These are phyloP conservation scores for Isochrysis galbana DNA, from an alignment of 78 protist species.

Conservation along the genomic window DNA sequence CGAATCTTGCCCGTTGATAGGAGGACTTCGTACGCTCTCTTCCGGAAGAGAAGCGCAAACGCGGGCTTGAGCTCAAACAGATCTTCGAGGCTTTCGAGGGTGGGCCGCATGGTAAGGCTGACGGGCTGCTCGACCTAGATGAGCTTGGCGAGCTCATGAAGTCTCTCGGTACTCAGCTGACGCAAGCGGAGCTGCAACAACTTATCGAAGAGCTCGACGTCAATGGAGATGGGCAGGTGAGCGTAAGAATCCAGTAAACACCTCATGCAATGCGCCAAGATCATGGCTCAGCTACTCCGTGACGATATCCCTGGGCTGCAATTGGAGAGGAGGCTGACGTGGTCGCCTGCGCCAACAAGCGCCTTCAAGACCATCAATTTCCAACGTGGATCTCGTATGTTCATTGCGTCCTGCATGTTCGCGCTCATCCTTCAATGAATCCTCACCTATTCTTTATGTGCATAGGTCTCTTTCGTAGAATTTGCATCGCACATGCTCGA, in stretches of 20 bases:
- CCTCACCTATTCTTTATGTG: too few relatives aligned
- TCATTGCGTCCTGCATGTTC: too few relatives aligned
- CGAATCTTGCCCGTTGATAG: too few relatives aligned
- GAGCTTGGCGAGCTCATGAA: background rate
- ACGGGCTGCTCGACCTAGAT: background rate
- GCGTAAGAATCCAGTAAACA: too few relatives aligned
- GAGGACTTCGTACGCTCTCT: background rate
- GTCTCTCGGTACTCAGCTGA: background rate
- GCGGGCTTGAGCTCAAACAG: background rate
- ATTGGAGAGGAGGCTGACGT: too few relatives aligned
- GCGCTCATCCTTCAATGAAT: too few relatives aligned
- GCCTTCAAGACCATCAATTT: too few relatives aligned
- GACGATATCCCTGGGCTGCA: too few relatives aligned
- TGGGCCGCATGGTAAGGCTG: background rate
- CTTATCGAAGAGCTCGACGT: background rate
- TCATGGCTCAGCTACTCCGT: too few relatives aligned
- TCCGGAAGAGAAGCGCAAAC: background rate
- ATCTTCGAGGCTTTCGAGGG: background rate
- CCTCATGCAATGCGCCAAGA: too few relatives aligned
- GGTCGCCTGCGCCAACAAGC: too few relatives aligned
- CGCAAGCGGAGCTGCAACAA: background rate
- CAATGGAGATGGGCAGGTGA: background rate
- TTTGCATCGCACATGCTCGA: background rate
- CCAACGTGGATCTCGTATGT: too few relatives aligned
- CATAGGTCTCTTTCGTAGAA: background rate